Conservation (phyloP, 2,329 filamentous ascomycete genomes). For the Venturia aucupariae region DNA sequence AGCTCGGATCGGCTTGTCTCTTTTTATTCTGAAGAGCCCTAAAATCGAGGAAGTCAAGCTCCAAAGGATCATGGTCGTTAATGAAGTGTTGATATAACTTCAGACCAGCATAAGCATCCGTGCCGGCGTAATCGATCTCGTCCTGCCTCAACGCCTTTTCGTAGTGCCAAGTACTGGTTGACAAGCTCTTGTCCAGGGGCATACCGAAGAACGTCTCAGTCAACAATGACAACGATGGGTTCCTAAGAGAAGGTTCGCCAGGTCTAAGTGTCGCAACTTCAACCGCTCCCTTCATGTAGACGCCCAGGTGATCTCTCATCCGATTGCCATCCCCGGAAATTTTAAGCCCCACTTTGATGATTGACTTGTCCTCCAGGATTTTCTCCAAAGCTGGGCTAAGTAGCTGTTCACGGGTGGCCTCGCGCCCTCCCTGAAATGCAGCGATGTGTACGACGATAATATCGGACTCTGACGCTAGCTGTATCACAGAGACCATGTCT, state of each 20-base stretch:
- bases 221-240: neutral
- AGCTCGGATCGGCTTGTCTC: neutral
- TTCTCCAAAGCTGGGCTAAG: neutral
- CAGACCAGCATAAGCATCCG: conserved; percentile 2
- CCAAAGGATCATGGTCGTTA: neutral
- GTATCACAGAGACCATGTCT: neutral
- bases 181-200: neutral
- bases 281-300: neutral
- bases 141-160: neutral
- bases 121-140: neutral
- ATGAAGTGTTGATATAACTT: neutral
- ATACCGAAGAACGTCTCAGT: neutral
- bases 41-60: neutral
- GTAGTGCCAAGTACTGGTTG: neutral
- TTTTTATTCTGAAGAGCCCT: neutral
- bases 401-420: neutral
- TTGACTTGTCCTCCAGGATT: neutral
- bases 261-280: neutral
- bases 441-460: neutral
- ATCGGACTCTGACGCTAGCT: neutral
- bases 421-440: neutral
- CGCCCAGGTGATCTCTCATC: neutral
- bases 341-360: neutral
- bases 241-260: neutral
- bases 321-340: neutral